Base-by-base conservation (phyloP, 2,329 filamentous ascomycete species). In the Apiospora kogelbergensis region DNA sequence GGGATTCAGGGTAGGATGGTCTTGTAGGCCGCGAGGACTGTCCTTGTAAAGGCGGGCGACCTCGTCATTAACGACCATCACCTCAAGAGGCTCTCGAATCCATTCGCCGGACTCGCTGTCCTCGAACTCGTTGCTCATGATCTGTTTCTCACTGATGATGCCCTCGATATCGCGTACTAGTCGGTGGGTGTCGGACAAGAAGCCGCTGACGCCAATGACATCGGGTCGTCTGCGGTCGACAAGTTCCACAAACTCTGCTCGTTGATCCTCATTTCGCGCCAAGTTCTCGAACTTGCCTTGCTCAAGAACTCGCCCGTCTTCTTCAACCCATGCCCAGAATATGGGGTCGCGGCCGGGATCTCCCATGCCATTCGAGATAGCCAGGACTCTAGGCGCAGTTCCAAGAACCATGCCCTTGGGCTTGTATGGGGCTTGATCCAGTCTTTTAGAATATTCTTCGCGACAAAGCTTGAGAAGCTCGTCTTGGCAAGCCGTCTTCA, bases 361-460 rank as follows among this genome's bases (percentile, higher is more conserved):
- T 17, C 93, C 93, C 79, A 91, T 90, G 67, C 96, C 96, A 74
- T 95, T 97, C 3, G 95, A 95, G 26, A 99, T 81, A 5, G 95
- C 89, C 64, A 99, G 86, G 6, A 98, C 94, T 41, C 95, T 91
- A 63, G 96, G 95, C 7, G 91, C 88, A 0, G 95, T 97, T 33
- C 96, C 96, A 46, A 97, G 85, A 24, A 94, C 88, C 88, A 98
- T 94, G 11, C 94, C 95, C 80, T 95, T 95, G 6, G 96, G 95
- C 80, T 98, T 97, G 82, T 95, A 97, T 0, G 96, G 96, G 10
- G 96, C 95, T 81, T 99, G 96, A 76, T 99, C 96, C 30, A 99
- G 89, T 78, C 94, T 93, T 80, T 92, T 91, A 57, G 91, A 92
- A 80, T 96, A 98, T 71, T 94, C 93, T 73, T 97, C 94, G 66